Base-by-base conservation (phyloP, 202 grass and related monocot species). In the Musa balbisiana region DNA sequence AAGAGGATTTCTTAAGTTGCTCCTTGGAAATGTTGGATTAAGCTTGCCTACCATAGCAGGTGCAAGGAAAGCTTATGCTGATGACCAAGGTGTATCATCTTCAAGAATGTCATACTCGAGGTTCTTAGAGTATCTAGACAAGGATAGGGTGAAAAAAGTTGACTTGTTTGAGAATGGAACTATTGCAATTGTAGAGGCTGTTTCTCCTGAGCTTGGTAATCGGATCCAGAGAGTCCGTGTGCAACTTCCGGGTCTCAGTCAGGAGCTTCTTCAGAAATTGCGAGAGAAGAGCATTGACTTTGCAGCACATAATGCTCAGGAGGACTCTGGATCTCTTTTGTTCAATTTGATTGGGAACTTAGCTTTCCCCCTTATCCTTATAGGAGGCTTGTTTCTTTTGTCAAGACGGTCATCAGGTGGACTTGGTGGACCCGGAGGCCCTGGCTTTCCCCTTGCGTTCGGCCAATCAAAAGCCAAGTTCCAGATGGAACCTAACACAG, bases 61-160 rank as follows among this genome's bases (percentile, higher is more conserved):
- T 15, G 77, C 91, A 17, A 84, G 85, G 22, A 92, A 85, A 76
- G 91, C 88, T 62, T 85, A 84, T 20, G 94, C 94, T 13, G 94
- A 98, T 26, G 94, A 98, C 49, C 88, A 97, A 78, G 91, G 91
- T 0, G 87, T 91, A 0, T 98, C 91, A 50, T 94, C 94, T 21
- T 98, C 94, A 3, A 87, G 94, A 87, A 98, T 98, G 94, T 98
- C 94, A 5, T 98, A 98, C 76, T 98, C 94, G 0, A 88, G 94
- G 82, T 98, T 98, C 85, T 84, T 98, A 0, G 94, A 98, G 81
- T 98, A 98, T 72, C 83, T 98, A 27, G 94, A 98, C 87, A 94
- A 98, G 85, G 94, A 90, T 56, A 90, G 91, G 49, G 94, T 98
- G 83, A 98, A 85, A 74, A 98, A 81, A 85, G 94, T 98, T 5